phyloP scores from a whole-genome alignment of 345 rosid species.

The Abelmoschus esculentus region DNA sequence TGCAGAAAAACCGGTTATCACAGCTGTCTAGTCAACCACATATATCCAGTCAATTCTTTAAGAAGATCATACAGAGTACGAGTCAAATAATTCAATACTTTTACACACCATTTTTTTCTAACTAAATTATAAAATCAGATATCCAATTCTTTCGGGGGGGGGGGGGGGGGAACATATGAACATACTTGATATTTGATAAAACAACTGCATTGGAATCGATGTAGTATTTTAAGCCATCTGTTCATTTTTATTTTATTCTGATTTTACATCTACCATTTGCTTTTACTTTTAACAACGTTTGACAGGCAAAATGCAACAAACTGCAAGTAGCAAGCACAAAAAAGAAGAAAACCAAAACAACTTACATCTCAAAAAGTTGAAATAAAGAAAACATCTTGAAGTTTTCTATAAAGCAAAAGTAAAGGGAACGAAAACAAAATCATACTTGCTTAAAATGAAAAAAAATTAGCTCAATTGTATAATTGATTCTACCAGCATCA shows the following conservation, averaged over 20 bases:
- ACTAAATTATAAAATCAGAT: background rate
- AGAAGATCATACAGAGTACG: background rate
- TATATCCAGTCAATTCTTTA: slow-evolving; percentile 42
- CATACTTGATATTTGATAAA: background rate
- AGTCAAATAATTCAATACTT: background rate
- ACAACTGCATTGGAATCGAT: background rate
- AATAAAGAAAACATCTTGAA: no score
- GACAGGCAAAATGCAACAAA: no score
- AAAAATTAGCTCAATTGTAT: background rate
- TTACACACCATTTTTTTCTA: background rate
- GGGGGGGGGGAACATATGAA: background rate
- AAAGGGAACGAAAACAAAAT: background rate
- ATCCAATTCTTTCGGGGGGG: background rate
- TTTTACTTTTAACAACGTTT: background rate
- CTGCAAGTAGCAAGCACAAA: no score
- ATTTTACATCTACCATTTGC: background rate
- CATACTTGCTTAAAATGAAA: background rate
- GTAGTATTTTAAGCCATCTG: background rate
- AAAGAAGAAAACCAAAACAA: no score
- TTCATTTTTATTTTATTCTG: background rate
- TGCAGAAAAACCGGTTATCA: slow-evolving; percentile 82
- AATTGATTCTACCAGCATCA: background rate
- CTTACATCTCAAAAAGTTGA: no score
- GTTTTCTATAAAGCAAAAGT: background rate
- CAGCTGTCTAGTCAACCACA: slow-evolving; percentile 85